Conservation (phyloP, 2,329 filamentous ascomycete species). For the Pseudocercospora musae region DNA sequence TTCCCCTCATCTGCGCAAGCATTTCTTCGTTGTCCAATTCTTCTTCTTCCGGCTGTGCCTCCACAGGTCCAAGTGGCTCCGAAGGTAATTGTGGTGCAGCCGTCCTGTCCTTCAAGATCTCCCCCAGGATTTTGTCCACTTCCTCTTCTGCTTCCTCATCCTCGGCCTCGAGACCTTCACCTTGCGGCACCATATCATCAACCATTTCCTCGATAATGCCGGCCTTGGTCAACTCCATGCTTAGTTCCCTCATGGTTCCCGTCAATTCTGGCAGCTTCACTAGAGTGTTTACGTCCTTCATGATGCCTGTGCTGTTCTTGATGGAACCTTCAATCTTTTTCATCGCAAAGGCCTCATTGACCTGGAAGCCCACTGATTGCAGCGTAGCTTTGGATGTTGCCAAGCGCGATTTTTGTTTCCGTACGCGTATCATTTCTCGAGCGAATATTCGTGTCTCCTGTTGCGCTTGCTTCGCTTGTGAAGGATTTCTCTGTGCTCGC, state of each 20-base stretch:
- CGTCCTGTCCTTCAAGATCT: constrained; percentile 76
- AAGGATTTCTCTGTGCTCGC: constrained; percentile 75
- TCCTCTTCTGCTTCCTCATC: constrained; percentile 76
- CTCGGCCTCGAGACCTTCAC: constrained; percentile 66
- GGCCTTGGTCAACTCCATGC: constrained; percentile 84
- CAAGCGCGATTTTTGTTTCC: constrained; percentile 70
- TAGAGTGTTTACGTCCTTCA: constrained; percentile 92
- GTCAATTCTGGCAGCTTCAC: constrained; percentile 82
- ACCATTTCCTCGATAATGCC: constrained; percentile 99
- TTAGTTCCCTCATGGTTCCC: constrained; percentile 83
- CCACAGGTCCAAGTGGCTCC: constrained; percentile 50
- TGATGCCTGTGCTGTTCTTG: constrained; percentile 79
- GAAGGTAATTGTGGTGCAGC: constrained; percentile 55
- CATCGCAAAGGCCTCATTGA: constrained; percentile 92
- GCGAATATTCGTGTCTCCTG: constrained; percentile 86
- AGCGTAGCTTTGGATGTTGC: constrained; percentile 89
- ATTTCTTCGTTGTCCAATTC: constrained; percentile 86
- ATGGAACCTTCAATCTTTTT: constrained; percentile 95
- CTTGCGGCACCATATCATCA: constrained; percentile 74
- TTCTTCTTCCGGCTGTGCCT: constrained; percentile 53
- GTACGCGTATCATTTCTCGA: constrained; percentile 76
- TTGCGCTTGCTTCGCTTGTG: constrained; percentile 72
- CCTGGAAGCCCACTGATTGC: constrained; percentile 91
- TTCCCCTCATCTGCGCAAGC: constrained; percentile 89
- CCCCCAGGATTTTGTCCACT: constrained; percentile 88